phyloP scores from a whole-genome alignment of 139 green algal species.

The Chlamydomonas sphaeroides region DNA sequence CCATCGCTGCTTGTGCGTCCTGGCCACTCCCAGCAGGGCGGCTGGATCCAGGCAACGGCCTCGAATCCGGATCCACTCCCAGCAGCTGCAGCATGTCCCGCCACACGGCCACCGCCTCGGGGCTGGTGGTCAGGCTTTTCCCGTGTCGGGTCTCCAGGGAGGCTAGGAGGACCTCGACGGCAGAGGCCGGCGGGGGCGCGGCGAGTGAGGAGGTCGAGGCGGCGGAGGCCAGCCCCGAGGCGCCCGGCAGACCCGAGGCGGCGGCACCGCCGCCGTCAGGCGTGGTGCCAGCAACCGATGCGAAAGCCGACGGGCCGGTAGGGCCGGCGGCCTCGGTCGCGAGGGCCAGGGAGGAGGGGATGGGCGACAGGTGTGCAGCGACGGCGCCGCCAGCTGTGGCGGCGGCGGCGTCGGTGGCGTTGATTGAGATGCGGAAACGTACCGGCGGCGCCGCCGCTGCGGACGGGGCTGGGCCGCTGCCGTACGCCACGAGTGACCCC shows the following conservation, averaged over 20 bases:
- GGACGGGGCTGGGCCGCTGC: background rate
- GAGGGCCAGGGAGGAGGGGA: background rate
- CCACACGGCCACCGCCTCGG: constrained; percentile 37
- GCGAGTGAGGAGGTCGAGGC: background rate
- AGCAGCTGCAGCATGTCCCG: constrained; percentile 20
- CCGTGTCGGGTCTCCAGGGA: constrained; percentile 23
- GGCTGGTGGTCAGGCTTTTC: background rate
- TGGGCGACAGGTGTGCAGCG: background rate
- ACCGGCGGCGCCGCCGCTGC: background rate
- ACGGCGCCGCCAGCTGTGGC: background rate
- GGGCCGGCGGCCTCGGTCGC: background rate
- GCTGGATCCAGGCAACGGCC: background rate
- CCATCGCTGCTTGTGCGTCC: background rate
- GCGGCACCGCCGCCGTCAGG: too few species aligned
- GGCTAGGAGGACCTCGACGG: constrained; percentile 5
- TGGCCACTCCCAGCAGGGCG: too few species aligned
- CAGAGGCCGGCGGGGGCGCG: background rate
- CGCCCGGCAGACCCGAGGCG: too few species aligned
- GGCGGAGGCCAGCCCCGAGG: too few species aligned
- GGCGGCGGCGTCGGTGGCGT: background rate
- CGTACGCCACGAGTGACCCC: background rate
- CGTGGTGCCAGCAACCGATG: background rate
- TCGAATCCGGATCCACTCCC: background rate
- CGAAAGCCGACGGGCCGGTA: background rate
- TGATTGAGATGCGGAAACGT: constrained; percentile 7